Conservation (phyloP, 2,329 filamentous ascomycete genomes). For the Zarea fungicola region DNA sequence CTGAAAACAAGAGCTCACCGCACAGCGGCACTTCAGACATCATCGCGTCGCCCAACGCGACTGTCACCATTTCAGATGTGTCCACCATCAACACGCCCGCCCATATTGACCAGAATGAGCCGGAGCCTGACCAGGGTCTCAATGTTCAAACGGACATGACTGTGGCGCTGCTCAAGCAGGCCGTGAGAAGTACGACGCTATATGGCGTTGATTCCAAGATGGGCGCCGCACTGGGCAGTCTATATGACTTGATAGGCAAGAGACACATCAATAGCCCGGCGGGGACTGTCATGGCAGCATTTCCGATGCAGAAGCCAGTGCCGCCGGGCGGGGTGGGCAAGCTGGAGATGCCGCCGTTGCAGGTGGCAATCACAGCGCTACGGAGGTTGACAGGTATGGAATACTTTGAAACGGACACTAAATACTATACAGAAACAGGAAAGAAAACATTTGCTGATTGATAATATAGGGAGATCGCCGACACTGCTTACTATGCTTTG, state of each 20-base stretch:
- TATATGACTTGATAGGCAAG: constrained; percentile 48
- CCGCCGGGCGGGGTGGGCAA: constrained; percentile 43
- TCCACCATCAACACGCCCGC: constrained; percentile 12
- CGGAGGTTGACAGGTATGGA: constrained; percentile 41
- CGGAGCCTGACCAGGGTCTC: constrained; percentile 35
- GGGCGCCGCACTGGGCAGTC: constrained; percentile 45
- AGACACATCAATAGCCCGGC: constrained; percentile 29
- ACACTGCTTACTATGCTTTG: constrained; percentile 46
- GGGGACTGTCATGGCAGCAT: constrained; percentile 30
- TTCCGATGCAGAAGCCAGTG: constrained; percentile 40
- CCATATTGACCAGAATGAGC: constrained; percentile 8
- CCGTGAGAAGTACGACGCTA: constrained; percentile 43
- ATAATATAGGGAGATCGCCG: constrained; percentile 37
- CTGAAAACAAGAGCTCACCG: constrained; percentile 27
- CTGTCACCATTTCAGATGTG: constrained; percentile 9
- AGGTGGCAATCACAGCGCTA: constrained; percentile 42
- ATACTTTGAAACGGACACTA: no score
- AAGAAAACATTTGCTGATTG: background rate
- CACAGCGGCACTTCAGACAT: constrained; percentile 34
- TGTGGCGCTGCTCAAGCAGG: constrained; percentile 48
- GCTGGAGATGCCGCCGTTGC: constrained; percentile 48
- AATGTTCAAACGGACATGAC: constrained; percentile 48
- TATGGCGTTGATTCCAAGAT: constrained; percentile 45
- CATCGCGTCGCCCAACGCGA: constrained; percentile 7
- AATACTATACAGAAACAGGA: background rate